Evolutionary conservation across 208 protist genomes (phyloP), one percentile per base, ranked within the genome.

Genomic region (Spongospora subterranea): DNA sequence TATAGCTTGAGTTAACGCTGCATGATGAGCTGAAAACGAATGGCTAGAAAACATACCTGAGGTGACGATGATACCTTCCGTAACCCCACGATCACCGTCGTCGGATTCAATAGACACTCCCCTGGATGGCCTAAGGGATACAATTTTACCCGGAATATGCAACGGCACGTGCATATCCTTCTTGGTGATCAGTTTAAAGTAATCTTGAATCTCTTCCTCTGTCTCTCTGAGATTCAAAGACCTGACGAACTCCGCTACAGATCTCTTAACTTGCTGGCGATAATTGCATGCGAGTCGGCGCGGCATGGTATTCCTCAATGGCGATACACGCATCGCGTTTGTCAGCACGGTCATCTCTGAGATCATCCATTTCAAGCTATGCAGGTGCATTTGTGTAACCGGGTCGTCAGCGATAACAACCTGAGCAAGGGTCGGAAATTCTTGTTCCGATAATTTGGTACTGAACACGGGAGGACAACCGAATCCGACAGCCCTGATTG

Each of bases 311-410:
- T 35, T 43, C 6, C n/a, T 6, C 35, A 6, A 35, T 43, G 71
- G 13, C 17, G 71, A 82, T 20, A 17, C 6, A n/a, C 40, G n/a
- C 6, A 82, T 35, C 17, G 71, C 71, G 13, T 35, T 43, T 43
- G 71, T 45, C 71, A 82, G n/a, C 71, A 82, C 71, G 6, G 71
- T 20, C 71, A 82, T 82, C 71, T 82, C 71, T 35, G 35, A 45
- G 17, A 82, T n/a, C 35, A 82, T 40, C 6, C 71, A 43, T 82
- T 82, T 82, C 17, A 82, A 39, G 35, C 71, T 43, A 20, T 35
- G 6, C 71, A 82, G 71, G 13, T 35, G 6, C 71, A 82, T 6
- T 43, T 82, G 71, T 20, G 71, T 82, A n/a, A 82, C n/a, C 17
- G 35, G 13, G n/a, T 82, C 71, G 71, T 82, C 71, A 43, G 35